Conservation (phyloP, 2,329 filamentous ascomycete species). For the Cyphellophora attinorum region DNA sequence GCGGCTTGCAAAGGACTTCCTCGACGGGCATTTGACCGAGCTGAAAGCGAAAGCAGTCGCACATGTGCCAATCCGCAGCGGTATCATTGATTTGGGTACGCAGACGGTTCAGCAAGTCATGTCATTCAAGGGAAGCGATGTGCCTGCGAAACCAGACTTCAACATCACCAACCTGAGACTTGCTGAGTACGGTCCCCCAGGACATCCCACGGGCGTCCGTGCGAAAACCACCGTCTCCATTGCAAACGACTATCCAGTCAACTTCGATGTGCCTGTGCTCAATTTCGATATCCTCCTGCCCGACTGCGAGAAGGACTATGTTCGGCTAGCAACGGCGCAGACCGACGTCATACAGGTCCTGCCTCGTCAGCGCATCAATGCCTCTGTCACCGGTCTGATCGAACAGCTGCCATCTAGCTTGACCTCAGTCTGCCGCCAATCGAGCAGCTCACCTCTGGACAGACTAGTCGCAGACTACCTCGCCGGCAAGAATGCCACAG, state of each 20-base stretch:
- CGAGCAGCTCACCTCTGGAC: conserved; percentile 74
- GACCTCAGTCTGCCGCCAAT: conserved; percentile 63
- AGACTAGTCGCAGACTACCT: conserved; percentile 72
- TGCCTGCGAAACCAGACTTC: conserved; percentile 71
- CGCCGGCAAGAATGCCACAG: conserved; percentile 63
- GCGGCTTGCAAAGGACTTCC: conserved; percentile 75
- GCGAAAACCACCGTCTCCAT: conserved; percentile 68
- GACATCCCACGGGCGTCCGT: conserved; percentile 56
- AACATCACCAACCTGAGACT: conserved; percentile 74
- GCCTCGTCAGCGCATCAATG: conserved; percentile 57
- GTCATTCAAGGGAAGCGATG: conserved; percentile 38
- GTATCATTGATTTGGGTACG: conserved; percentile 67
- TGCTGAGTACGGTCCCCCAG: conserved; percentile 54
- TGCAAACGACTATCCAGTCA: conserved; percentile 68
- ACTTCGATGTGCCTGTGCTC: conserved; percentile 66
- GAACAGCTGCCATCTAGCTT: conserved; percentile 64
- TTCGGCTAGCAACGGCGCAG: conserved; percentile 66
- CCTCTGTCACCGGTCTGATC: conserved; percentile 64
- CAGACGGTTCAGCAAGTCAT: conserved; percentile 62
- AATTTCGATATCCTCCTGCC: conserved; percentile 78
- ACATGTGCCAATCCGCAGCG: conserved; percentile 64
- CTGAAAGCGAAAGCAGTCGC: conserved; percentile 67
- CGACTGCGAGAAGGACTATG: conserved; percentile 63
- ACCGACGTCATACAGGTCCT: conserved; percentile 59
- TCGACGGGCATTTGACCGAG: conserved; percentile 64